Evolutionary conservation across 371 early-diverging fungal genomes (phyloP).

Genomic region (Scutellospora calospora): DNA sequence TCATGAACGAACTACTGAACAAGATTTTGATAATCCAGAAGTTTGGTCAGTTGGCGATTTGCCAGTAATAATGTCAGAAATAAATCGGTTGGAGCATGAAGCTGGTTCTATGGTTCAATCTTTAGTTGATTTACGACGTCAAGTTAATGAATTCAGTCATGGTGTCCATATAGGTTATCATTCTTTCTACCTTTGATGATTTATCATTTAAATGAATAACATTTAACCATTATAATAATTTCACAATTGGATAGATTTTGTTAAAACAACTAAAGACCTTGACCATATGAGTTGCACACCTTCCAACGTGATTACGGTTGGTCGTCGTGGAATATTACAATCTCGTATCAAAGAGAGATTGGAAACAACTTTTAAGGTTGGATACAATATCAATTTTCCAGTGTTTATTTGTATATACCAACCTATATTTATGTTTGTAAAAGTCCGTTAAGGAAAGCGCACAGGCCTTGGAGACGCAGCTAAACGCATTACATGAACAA

Average conservation of each 20-base stretch:
- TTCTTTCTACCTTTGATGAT: neutral
- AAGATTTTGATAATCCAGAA: neutral
- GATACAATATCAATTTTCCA: neutral
- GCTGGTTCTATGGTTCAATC: neutral
- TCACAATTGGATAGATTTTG: neutral
- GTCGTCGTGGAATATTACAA: neutral
- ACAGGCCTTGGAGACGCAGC: neutral
- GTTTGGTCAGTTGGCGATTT: conserved; percentile 4
- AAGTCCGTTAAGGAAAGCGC: conserved; percentile 10
- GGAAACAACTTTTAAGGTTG: neutral
- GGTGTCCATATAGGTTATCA: neutral
- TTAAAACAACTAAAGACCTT: neutral
- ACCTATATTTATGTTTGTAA: neutral
- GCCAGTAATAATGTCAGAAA: neutral
- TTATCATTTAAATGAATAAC: neutral
- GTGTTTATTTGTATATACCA: neutral
- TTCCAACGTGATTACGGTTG: neutral
- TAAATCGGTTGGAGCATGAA: neutral
- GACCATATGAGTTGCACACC: neutral
- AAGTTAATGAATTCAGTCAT: neutral
- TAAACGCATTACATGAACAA: conserved; percentile 17
- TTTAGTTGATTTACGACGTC: neutral
- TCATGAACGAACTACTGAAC: neutral
- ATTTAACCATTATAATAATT: neutral
- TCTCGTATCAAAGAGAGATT: neutral